Evolutionary conservation across 306 rosid genomes (phyloP).

Genomic region (Medicago arabica): DNA sequence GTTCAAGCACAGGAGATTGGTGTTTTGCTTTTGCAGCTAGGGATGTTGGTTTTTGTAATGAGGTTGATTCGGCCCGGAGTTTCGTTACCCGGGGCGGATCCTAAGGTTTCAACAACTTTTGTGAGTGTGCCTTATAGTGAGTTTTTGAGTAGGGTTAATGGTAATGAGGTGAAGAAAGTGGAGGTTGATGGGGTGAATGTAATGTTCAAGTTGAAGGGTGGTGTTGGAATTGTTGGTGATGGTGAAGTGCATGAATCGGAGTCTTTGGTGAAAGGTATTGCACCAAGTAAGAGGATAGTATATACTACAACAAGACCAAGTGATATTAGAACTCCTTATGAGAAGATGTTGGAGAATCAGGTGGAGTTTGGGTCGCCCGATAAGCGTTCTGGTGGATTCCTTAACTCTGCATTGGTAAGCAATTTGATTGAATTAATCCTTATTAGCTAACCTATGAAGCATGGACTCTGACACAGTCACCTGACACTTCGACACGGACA

Average conservation of each 20-base stretch:
- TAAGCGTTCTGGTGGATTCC: constrained; percentile 86
- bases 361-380: constrained; percentile 97
- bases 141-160: constrained; percentile 74
- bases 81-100: constrained; percentile 82
- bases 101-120: constrained; percentile 42
- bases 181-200: constrained; percentile 97
- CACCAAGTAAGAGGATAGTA: constrained; percentile 77
- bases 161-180: constrained; percentile 81
- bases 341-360: constrained; percentile 89
- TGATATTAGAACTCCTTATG: constrained; percentile 91
- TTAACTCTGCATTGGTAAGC: constrained; percentile 88
- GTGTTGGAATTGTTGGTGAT: constrained; percentile 43
- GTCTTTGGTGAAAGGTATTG: constrained; percentile 68
- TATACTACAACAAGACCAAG: constrained; percentile 88
- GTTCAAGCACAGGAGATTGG: constrained; percentile 84
- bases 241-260: constrained; percentile 77
- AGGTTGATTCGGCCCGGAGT: constrained; percentile 79
- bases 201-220: constrained; percentile 83
- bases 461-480: too few species aligned
- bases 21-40: constrained; percentile 74
- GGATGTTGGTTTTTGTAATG: constrained; percentile 77
- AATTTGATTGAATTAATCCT: constrained; percentile 24
- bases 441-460: background rate
- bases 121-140: constrained; percentile 89
- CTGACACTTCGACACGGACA: too few species aligned